Percentiles rank a stretch among this genome's conserved stretches.
These are phyloP conservation scores for Boehmeria nivea DNA, from an alignment of 306 rosid genomes.

Conservation along the genomic window DNA sequence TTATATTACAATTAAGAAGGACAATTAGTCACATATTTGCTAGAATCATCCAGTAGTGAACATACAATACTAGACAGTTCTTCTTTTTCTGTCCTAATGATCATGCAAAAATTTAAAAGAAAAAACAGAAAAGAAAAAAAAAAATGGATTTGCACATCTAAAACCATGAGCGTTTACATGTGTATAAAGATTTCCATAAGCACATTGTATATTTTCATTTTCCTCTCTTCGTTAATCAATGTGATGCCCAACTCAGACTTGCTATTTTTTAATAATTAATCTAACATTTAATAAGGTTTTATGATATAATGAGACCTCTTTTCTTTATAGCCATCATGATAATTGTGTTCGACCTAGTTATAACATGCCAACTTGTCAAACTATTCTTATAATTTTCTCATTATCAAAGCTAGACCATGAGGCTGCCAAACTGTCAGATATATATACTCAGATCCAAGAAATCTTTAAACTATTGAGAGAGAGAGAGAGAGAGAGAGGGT, in stretches of 20 bases:
- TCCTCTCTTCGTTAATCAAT: neutral
- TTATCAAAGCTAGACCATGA: conserved; percentile 38
- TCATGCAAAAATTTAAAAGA: too few relatives aligned
- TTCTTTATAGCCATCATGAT: conserved; percentile 16
- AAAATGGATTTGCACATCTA: neutral
- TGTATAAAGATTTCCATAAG: neutral
- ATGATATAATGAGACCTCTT: conserved; percentile 3
- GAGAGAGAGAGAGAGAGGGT: neutral
- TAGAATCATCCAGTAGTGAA: neutral
- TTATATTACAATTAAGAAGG: too few relatives aligned
- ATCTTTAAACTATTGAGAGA: conserved; percentile 21
- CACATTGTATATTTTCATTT: neutral
- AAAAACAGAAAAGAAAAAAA: neutral
- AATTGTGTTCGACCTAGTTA: conserved; percentile 2
- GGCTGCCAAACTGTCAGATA: conserved; percentile 44
- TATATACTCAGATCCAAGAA: conserved; percentile 43
- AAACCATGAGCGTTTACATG: neutral
- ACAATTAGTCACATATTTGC: neutral
- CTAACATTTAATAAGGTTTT: neutral
- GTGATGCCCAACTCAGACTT: neutral
- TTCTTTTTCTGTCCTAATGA: neutral
- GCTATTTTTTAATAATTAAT: neutral
- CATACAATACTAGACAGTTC: neutral
- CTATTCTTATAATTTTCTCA: conserved; percentile 28
- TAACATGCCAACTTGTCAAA: conserved; percentile 28